A percentile compares a stretch with the other conserved stretches of the same genome.
Conservation (phyloP, 2,329 filamentous ascomycete species). For the Polychaeton citri region DNA sequence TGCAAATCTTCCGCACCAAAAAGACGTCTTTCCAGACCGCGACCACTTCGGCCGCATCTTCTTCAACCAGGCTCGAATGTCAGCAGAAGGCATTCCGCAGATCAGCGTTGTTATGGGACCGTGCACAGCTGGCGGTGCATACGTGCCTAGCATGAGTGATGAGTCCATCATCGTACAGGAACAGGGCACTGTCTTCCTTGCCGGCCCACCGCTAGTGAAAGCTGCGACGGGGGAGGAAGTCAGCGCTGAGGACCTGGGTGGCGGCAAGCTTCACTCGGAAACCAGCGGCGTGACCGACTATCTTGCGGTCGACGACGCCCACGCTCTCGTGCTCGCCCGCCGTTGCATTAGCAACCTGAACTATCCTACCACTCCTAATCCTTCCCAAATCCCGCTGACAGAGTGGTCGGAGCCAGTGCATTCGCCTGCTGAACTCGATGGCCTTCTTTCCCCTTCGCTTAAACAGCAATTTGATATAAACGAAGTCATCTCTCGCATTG, state of each 20-base stretch:
- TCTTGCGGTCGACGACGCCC: slow-evolving; percentile 83
- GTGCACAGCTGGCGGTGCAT: slow-evolving; percentile 89
- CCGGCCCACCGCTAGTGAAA: slow-evolving; percentile 86
- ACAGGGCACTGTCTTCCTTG: slow-evolving; percentile 95
- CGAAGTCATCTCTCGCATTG: slow-evolving; percentile 83
- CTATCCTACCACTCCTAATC: slow-evolving; percentile 47
- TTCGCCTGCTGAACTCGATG: slow-evolving; percentile 63
- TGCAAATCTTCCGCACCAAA: slow-evolving; percentile 87
- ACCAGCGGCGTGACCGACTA: slow-evolving; percentile 93
- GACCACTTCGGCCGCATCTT: slow-evolving; percentile 97
- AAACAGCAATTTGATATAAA: slow-evolving; percentile 73
- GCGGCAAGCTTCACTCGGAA: slow-evolving; percentile 77
- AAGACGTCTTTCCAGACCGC: slow-evolving; percentile 87
- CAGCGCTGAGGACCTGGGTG: slow-evolving; percentile 78
- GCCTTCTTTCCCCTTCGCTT: slow-evolving; percentile 82
- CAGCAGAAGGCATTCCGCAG: slow-evolving; percentile 74
- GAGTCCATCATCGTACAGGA: slow-evolving; percentile 93
- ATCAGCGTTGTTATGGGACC: slow-evolving; percentile 94
- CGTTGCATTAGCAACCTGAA: slow-evolving; percentile 81
- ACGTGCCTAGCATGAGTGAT: slow-evolving; percentile 94
- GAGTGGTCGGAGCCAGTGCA: slow-evolving; percentile 64
- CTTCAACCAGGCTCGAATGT: slow-evolving; percentile 96
- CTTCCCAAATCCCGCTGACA: slow-evolving; percentile 17
- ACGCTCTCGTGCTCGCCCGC: slow-evolving; percentile 74
- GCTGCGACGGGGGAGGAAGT: slow-evolving; percentile 91